phyloP scores from a whole-genome alignment of 257 asterid genomes.

The Rhazya stricta region DNA sequence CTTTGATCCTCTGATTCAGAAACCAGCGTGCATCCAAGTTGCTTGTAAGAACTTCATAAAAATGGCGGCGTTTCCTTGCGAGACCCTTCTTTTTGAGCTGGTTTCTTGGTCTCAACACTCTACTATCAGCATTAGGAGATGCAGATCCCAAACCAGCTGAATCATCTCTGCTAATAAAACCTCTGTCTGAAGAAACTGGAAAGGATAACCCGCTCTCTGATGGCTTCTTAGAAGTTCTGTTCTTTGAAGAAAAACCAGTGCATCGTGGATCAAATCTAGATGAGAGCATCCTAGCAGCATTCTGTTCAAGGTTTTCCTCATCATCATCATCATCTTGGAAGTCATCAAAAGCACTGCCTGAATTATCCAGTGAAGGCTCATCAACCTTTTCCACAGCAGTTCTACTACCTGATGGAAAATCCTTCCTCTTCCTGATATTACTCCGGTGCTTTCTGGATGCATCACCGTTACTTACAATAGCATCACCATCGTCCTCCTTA shows the following conservation, averaged over 20 bases:
- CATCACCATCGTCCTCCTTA: conserved; percentile 31
- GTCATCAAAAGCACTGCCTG: conserved; percentile 39
- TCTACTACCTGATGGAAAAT: conserved; percentile 28
- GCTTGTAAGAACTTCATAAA: conserved; percentile 60
- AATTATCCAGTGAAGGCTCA: conserved; percentile 43
- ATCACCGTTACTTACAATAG: conserved; percentile 35
- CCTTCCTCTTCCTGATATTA: conserved; percentile 48
- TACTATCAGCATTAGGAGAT: conserved; percentile 50
- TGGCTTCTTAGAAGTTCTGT: conserved; percentile 41
- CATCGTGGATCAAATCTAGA: conserved; percentile 96
- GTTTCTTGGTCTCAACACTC: conserved; percentile 76
- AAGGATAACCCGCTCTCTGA: conserved; percentile 40
- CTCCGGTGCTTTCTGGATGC: conserved; percentile 36
- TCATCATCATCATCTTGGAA: conserved; percentile 76
- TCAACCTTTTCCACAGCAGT: conserved; percentile 34
- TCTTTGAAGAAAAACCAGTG: conserved; percentile 68
- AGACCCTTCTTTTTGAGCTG: conserved; percentile 48
- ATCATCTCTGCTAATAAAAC: conserved; percentile 37
- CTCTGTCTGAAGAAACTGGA: conserved; percentile 45
- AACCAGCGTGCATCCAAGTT: conserved; percentile 73
- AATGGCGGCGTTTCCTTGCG: conserved; percentile 87
- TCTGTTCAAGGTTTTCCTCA: conserved; percentile 92
- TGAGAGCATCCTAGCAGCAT: conserved; percentile 98
- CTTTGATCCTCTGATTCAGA: conserved; percentile 68
- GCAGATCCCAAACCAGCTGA: conserved; percentile 42